Evolutionary conservation across 2,329 filamentous ascomycete species (phyloP), one percentile per base, ranked within the genome.

Genomic region (Ophiostoma novo-ulmi): DNA sequence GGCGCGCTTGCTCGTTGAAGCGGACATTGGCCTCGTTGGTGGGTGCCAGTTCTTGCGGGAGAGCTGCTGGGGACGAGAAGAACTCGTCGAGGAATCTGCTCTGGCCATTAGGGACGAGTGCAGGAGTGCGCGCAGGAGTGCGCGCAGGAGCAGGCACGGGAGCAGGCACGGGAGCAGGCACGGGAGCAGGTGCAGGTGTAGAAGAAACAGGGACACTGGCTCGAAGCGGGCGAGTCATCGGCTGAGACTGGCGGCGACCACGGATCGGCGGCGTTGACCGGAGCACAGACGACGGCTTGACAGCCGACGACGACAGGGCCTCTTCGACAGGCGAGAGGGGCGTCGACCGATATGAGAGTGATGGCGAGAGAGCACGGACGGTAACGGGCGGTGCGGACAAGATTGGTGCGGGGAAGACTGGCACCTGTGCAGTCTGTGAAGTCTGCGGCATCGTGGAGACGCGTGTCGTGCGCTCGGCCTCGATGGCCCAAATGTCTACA

Each of bases 401-500:
- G n/a, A 11, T 20, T n/a, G 39, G 38, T 7, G n/a, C 22, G 61
- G 48, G 39, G 26, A 38, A 52, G 17, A 64, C 5, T 11, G 69
- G 58, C 64, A n/a, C 44, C 8, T 48, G 44, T 48, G 61, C 2
- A 11, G 31, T 44, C 22, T 48, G 44, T 6, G 39, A 3, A 22
- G 65, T 31, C n/a, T 38, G 5, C 26, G 66, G 39, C 31, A 74
- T 76, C 6, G 73, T 70, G 10, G 77, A 74, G 5, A 73, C 0
- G 80, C 80, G 7, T 80, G 63, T 39, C 63, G 63, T 78, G 14
- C 85, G 82, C 69, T 82, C 80, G 13, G 85, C 86, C 75, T 88
- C 86, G 35, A 87, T 75, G 41, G 85, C 85, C 85, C 86, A 88
- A 13, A 88, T 81, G 73, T 88, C 82, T 3, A 78, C 79, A 13